Evolutionary conservation across 331 rosid species (phyloP), one percentile per base, ranked within the genome.

Genomic region (Quercus phellos): DNA sequence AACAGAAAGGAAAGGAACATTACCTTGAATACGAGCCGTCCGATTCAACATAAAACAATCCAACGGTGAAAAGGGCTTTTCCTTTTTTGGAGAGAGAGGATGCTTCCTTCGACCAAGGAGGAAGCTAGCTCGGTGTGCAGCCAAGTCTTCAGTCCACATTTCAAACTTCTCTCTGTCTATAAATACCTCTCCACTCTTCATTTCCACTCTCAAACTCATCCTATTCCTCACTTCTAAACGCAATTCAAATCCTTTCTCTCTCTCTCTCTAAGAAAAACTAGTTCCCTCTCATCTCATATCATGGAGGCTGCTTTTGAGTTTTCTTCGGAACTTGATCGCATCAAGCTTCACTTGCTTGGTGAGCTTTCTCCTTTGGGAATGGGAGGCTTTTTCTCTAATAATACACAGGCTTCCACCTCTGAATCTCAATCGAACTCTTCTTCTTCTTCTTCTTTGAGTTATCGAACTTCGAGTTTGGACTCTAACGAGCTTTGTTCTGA

Each of bases 341-440:
- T 94, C 55, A 94, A 92, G 83, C 74, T 81, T 19, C 93, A 90
- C 69, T 92, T 94, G 56, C 83, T 94, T 0, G 97, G 97, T 1
- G 97, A 89, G 50, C 71, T 83, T 19, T 90, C 98, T 46, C 98
- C 98, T 0, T 18, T 86, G 24, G 74, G 5, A 11, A 75, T 38
- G 46, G 46, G 46, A 38, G 1, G 0, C 46, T 38, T 38, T 71
- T 60, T 38, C 32, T n/a, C 82, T n/a, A 2, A 68, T 1, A 30
- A 27, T 16, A 24, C 81, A 18, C 64, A 66, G 18, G 21, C n/a
- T 26, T 77, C 82, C 22, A 21, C 60, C 14, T 80, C 92, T 32
- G 84, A 81, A 67, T 75, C 89, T 1, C 13, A 26, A 14, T 83
- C 90, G 0, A 70, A 66, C 9, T 32, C 51, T 3, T 18, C 1